Percentiles rank a stretch among this genome's conserved stretches.
Conservation (phyloP, 352 stramenopile genomes). For the Discostella stelligera region DNA sequence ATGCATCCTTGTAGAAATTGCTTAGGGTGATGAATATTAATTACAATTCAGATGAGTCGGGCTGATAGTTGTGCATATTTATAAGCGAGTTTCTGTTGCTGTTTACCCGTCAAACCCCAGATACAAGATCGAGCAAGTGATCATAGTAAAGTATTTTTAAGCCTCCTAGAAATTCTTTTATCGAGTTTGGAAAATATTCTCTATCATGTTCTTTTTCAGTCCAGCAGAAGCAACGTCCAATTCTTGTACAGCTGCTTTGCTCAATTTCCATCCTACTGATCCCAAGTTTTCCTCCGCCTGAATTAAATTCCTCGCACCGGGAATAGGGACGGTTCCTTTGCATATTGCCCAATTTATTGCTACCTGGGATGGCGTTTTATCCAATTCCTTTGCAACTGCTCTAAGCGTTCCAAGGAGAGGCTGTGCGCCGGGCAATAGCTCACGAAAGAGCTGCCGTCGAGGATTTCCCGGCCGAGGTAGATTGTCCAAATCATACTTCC, state of each 20-base stretch:
- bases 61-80: too few species aligned
- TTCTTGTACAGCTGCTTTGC: constrained; percentile 66
- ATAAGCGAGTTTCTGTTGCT: too few species aligned
- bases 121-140: neutral
- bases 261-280: constrained; percentile 72
- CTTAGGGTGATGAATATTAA: constrained; percentile 16
- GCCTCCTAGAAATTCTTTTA: constrained; percentile 2
- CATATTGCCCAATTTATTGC: constrained; percentile 85
- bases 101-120: too few species aligned
- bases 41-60: too few species aligned
- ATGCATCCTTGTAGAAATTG: constrained; percentile 76
- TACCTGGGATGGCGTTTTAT: constrained; percentile 81
- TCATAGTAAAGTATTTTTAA: neutral
- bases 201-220: constrained; percentile 78
- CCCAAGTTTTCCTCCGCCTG: constrained; percentile 80
- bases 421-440: constrained; percentile 71
- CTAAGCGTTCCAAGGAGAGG: constrained; percentile 68
- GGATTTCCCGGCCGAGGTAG: constrained; percentile 57
- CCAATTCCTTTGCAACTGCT: constrained; percentile 68
- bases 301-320: constrained; percentile 69
- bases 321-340: constrained; percentile 84
- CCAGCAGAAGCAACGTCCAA: constrained; percentile 62
- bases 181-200: constrained; percentile 80
- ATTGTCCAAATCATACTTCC: constrained; percentile 79
- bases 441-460: constrained; percentile 69